A percentile compares a stretch with the other conserved stretches of the same genome.
Evolutionary conservation across 345 rosid genomes (phyloP).

Genomic region (Theobroma cacao): DNA sequence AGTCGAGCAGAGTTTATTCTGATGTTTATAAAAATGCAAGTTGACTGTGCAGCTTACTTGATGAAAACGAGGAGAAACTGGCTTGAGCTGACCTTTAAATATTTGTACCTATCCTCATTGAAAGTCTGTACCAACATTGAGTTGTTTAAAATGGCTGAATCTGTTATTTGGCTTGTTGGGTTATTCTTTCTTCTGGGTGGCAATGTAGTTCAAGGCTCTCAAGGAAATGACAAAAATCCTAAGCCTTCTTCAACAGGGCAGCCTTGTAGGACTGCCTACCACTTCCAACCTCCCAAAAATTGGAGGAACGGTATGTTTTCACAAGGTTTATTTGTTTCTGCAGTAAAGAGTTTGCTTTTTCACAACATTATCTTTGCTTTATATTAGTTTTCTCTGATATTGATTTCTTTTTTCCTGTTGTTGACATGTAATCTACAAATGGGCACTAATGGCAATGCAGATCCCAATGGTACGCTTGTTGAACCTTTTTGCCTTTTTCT

Average conservation of each 20-base stretch:
- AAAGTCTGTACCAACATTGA: not conserved
- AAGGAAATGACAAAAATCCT: not conserved
- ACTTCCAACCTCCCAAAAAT: slow-evolving; percentile 48
- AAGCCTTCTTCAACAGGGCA: slow-evolving; percentile 25
- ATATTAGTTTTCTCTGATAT: not conserved
- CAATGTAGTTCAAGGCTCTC: slow-evolving; percentile 18
- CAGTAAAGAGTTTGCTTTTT: not conserved
- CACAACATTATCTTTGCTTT: not conserved
- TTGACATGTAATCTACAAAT: not conserved
- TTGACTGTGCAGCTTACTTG: not conserved
- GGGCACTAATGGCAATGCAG: not conserved
- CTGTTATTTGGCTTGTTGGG: slow-evolving; percentile 9
- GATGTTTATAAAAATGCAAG: not conserved
- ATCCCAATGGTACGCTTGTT: slow-evolving; percentile 3
- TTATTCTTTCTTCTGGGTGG: slow-evolving; percentile 24
- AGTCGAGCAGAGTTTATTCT: not conserved
- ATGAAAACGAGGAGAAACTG: not conserved
- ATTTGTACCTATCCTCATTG: not conserved
- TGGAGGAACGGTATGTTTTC: slow-evolving; percentile 49
- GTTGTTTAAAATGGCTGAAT: not conserved
- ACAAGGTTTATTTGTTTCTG: not conserved
- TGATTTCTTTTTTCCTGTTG: not conserved
- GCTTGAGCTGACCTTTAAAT: not conserved
- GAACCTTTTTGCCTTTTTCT: not conserved
- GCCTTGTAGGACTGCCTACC: slow-evolving; percentile 47